These are phyloP conservation scores for Trypanosoma conorhini DNA, from an alignment of 208 protist genomes.

Conservation along the genomic window DNA sequence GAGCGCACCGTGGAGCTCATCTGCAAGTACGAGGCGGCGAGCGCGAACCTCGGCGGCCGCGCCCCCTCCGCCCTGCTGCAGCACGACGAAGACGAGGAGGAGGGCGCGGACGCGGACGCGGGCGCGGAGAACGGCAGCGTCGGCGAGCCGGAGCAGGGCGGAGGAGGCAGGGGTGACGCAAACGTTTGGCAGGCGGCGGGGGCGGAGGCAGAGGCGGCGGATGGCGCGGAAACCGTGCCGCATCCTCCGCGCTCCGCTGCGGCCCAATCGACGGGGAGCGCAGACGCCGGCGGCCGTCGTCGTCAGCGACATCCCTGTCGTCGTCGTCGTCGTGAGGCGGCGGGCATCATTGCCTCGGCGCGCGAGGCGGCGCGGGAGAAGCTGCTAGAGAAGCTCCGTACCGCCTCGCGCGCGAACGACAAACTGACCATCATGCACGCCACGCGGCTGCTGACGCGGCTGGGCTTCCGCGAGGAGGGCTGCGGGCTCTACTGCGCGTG, in stretches of 20 bases:
- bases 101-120: not conserved
- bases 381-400: conserved; percentile 36
- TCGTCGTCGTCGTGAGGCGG: conserved; percentile 2
- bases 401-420: conserved; percentile 42
- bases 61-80: not conserved
- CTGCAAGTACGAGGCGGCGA: conserved; percentile 63
- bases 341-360: conserved; percentile 25
- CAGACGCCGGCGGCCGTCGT: not conserved
- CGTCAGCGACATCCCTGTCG: no score
- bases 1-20: conserved; percentile 56
- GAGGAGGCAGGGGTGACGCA: not conserved
- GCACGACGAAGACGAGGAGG: not conserved
- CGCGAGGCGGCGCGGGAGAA: conserved; percentile 31
- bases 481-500: conserved; percentile 59
- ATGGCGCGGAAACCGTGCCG: not conserved
- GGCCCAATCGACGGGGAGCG: not conserved
- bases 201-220: not conserved
- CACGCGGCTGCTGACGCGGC: conserved; percentile 44
- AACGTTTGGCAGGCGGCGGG: not conserved
- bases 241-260: not conserved
- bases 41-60: conserved; percentile 27
- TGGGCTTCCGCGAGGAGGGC: conserved; percentile 45
- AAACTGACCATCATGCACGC: conserved; percentile 72
- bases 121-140: not conserved
- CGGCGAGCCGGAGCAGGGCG: no score